A percentile compares a stretch with the other conserved stretches of the same genome.
Evolutionary conservation across 2,329 filamentous ascomycete species (phyloP).

Genomic region (Colletotrichum aenigma): DNA sequence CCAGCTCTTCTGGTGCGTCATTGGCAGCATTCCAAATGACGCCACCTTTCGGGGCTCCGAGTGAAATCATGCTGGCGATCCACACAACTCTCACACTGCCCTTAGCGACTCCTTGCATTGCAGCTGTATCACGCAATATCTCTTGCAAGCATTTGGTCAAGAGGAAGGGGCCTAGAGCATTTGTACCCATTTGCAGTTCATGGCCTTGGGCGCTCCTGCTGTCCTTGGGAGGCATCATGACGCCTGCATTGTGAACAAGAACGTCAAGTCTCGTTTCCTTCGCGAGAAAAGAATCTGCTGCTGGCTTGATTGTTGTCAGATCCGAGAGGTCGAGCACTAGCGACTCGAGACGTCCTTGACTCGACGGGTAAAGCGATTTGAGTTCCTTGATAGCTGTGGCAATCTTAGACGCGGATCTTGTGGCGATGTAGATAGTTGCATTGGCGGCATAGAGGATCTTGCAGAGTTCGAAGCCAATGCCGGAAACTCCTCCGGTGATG

Average conservation of each 20-base stretch:
- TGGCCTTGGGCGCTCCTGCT: slow-evolving; percentile 43
- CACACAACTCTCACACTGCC: slow-evolving; percentile 35
- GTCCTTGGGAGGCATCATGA: slow-evolving; percentile 43
- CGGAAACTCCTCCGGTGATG: slow-evolving; percentile 47
- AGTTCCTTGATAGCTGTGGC: slow-evolving; percentile 40
- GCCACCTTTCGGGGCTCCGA: background rate
- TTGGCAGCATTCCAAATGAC: slow-evolving; percentile 28
- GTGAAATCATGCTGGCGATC: slow-evolving; percentile 28
- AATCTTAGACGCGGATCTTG: slow-evolving; percentile 49
- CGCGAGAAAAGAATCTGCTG: slow-evolving; percentile 32
- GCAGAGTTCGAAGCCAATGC: slow-evolving; percentile 56
- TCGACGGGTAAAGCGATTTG: slow-evolving; percentile 24
- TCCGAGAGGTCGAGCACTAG: slow-evolving; percentile 48
- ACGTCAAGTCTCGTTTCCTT: slow-evolving; percentile 38
- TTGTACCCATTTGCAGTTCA: slow-evolving; percentile 45
- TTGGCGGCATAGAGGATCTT: slow-evolving; percentile 58
- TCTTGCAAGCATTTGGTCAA: slow-evolving; percentile 27
- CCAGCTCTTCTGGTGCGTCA: slow-evolving; percentile 20
- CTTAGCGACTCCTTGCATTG: slow-evolving; percentile 27
- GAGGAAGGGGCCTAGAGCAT: slow-evolving; percentile 41
- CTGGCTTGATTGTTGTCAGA: slow-evolving; percentile 34
- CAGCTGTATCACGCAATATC: slow-evolving; percentile 36
- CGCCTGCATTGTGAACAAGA: slow-evolving; percentile 49
- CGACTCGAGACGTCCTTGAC: slow-evolving; percentile 44
- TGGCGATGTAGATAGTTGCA: slow-evolving; percentile 58